These are phyloP conservation scores for Aspergillus quadrilineatus DNA, from an alignment of 2,329 filamentous ascomycete genomes.

Conservation along the genomic window DNA sequence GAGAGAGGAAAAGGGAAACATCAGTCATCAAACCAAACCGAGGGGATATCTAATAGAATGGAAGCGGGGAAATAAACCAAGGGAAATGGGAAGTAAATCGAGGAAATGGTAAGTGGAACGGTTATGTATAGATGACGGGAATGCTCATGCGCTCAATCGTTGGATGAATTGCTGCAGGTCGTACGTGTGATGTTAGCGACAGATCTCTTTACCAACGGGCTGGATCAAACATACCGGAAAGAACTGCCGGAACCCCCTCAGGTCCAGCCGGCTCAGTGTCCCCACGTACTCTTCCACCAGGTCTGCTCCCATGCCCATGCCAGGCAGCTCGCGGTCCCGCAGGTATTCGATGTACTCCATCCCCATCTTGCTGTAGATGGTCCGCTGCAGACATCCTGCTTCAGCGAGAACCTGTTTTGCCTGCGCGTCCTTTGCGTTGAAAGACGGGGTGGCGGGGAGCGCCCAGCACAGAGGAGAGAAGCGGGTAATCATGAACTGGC, in stretches of 20 bases:
- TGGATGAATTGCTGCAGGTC: slow-evolving; percentile 42
- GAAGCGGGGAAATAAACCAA: slow-evolving; percentile 1
- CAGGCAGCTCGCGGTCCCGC: slow-evolving; percentile 45
- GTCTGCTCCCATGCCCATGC: slow-evolving; percentile 48
- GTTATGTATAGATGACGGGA: slow-evolving; percentile 15
- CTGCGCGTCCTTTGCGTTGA: slow-evolving; percentile 84
- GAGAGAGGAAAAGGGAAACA: slow-evolving; percentile 21
- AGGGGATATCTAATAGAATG: slow-evolving; percentile 28
- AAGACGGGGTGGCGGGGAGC: slow-evolving; percentile 73
- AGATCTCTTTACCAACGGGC: slow-evolving; percentile 7
- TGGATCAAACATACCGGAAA: slow-evolving; percentile 42
- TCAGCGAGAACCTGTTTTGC: slow-evolving; percentile 84
- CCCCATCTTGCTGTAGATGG: slow-evolving; percentile 87
- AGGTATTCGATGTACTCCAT: slow-evolving; percentile 66
- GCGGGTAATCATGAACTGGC: slow-evolving; percentile 81
- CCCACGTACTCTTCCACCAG: slow-evolving; percentile 49
- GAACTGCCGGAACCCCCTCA: slow-evolving; percentile 49
- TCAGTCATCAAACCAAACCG: slow-evolving; percentile 30
- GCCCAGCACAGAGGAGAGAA: slow-evolving; percentile 92
- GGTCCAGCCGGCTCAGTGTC: slow-evolving; percentile 45
- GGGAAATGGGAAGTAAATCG: slow-evolving; percentile 1
- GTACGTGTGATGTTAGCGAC: slow-evolving; percentile 8
- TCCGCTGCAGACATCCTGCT: slow-evolving; percentile 82
- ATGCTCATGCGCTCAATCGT: slow-evolving; percentile 44
- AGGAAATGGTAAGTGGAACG: slow-evolving; percentile 14